These are phyloP conservation scores for Jatropha podagrica DNA, from an alignment of 441 rosid species.

Conservation along the genomic window DNA sequence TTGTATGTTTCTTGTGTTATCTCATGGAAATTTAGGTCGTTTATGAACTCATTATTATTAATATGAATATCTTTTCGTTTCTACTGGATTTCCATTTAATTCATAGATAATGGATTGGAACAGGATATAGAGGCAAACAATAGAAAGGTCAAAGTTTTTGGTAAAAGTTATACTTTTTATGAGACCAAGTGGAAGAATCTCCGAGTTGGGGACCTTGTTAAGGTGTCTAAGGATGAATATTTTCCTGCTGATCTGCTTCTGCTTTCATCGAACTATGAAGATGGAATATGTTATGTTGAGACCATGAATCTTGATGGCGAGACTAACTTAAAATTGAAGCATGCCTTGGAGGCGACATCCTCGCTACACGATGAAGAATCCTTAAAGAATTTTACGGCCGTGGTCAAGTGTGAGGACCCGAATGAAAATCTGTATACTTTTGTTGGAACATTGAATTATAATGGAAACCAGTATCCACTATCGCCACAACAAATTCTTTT, in stretches of 20 bases:
- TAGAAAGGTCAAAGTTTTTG: conserved; percentile 52
- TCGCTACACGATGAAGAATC: conserved; percentile 41
- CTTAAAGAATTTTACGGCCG: conserved; percentile 46
- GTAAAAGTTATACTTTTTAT: conserved; percentile 38
- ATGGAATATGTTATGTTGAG: conserved; percentile 93
- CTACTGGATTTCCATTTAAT: neutral
- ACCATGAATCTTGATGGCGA: conserved; percentile 98
- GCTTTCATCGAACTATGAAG: conserved; percentile 78
- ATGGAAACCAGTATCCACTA: conserved; percentile 50
- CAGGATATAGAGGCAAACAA: conserved; percentile 90
- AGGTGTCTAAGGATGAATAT: conserved; percentile 71
- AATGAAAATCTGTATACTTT: conserved; percentile 82
- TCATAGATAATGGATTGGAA: conserved; percentile 5
- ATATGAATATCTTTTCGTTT: neutral
- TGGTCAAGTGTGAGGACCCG: conserved; percentile 84
- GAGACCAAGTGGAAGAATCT: conserved; percentile 77
- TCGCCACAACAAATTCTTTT: conserved; percentile 78
- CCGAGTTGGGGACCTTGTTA: conserved; percentile 78
- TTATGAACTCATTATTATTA: neutral
- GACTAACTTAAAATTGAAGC: conserved; percentile 84
- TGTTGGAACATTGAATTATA: conserved; percentile 55
- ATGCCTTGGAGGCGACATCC: conserved; percentile 59
- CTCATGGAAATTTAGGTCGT: conserved; percentile 2
- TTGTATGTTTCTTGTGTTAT: neutral
- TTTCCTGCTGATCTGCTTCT: conserved; percentile 94